Conservation (phyloP, 345 rosid species). For the Citrus unshiu region DNA sequence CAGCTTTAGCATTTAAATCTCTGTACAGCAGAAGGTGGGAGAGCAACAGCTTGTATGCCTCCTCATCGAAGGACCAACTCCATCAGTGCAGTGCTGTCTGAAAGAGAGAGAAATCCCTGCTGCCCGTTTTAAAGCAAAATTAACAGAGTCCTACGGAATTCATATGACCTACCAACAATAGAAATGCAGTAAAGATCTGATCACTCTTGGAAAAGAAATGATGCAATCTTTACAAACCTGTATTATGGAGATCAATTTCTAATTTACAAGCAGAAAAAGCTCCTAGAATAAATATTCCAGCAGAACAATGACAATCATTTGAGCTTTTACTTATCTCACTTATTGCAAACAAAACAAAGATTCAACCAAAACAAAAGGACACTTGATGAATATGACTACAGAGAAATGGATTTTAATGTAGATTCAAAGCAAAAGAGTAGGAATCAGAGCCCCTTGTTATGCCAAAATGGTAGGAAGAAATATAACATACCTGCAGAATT, state of each 20-base stretch:
- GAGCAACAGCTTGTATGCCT: not conserved
- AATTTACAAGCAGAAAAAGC: not conserved
- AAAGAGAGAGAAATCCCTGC: not conserved
- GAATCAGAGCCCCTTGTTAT: not conserved
- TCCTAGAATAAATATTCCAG: not conserved
- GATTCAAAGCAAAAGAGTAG: not conserved
- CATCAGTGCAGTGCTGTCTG: not conserved
- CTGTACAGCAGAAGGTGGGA: not conserved
- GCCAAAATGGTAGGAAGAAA: not conserved
- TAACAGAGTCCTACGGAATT: no score
- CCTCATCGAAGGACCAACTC: slow-evolving; percentile 1
- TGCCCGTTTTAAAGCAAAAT: not conserved
- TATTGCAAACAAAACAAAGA: not conserved
- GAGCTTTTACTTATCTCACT: not conserved
- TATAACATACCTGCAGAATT: slow-evolving; percentile 15
- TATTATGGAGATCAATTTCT: not conserved
- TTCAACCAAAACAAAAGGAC: not conserved
- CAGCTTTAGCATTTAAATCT: not conserved
- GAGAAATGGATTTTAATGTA: not conserved
- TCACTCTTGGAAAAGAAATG: not conserved
- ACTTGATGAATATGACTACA: not conserved
- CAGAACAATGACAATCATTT: not conserved
- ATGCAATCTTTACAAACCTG: slow-evolving; percentile 1
- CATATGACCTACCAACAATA: no score
- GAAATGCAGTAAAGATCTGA: not conserved